Conservation (phyloP, 805 yeast genomes). For the Metschnikowia lachancei region DNA sequence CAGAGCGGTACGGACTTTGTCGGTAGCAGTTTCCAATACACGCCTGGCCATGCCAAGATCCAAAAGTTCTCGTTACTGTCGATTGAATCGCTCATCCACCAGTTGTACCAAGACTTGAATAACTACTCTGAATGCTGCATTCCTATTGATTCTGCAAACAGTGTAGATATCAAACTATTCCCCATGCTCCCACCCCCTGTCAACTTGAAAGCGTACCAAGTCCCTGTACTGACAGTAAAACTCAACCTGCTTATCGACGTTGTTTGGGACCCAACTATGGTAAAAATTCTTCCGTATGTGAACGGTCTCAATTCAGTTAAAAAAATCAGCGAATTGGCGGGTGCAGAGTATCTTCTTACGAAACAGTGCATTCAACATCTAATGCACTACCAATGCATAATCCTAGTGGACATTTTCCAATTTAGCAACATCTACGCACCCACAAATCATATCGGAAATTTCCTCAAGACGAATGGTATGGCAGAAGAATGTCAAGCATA, state of each 20-base stretch:
- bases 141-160: constrained; percentile 84
- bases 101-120: constrained; percentile 90
- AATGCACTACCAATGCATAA: constrained; percentile 83
- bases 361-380: constrained; percentile 87
- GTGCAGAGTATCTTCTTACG: constrained; percentile 75
- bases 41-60: constrained; percentile 38
- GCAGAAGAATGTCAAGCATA: constrained; percentile 85
- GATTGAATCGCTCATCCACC: constrained; percentile 77
- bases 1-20: constrained; percentile 8
- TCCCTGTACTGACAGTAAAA: constrained; percentile 86
- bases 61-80: constrained; percentile 37
- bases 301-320: constrained; percentile 85
- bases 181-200: constrained; percentile 84
- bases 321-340: constrained; percentile 72
- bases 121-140: constrained; percentile 95
- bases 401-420: constrained; percentile 83
- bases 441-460: constrained; percentile 69
- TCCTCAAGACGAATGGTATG: constrained; percentile 60
- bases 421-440: constrained; percentile 87
- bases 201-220: constrained; percentile 73
- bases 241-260: constrained; percentile 73
- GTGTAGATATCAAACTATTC: constrained; percentile 89
- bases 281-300: constrained; percentile 78
- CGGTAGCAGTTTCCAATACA: constrained; percentile 13
- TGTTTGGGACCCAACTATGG: constrained; percentile 97